Base-by-base conservation (phyloP, 805 yeast species). In the Candida fluviatilis region DNA sequence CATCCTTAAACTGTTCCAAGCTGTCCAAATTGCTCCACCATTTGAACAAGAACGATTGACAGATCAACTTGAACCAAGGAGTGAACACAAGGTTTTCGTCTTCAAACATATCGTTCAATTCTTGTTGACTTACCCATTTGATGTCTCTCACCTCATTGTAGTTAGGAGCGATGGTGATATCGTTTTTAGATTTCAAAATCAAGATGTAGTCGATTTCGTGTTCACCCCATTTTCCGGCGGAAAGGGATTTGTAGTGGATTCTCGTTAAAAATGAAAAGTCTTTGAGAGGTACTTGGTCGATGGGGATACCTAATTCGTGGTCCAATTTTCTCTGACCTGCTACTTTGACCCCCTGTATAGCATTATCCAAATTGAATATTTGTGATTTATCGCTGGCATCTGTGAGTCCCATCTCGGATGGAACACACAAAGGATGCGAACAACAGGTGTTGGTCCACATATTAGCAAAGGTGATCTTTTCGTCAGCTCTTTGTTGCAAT, bases 361-460 rank as follows among this genome's bases (percentile, higher is more conserved):
- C 85, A 25, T 71, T 64, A 4, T 66, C 61, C 41, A 90, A 69
- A 26, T 60, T 60, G 30, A 66, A 55, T 19, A 54, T 44, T 35
- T 55, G 50, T 15, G 35, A 32, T 5, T 40, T 29, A 3, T 39
- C 43, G 3, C 47, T 48, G 4, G 34, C 33, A 4, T 44, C 34
- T 16, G 40, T 38, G 14, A 58, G 39, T 8, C 97, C 97, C 56
- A 89, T 68, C 62, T 93, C 99, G 26, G 78, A 67, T 27, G 81
- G 75, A 25, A 88, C 78, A 38, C 96, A 88, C 37, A 93, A 71
- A 7, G 99, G 99, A 60, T 93, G 99, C 1, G 98, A 90, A 62
- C 99, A 93, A 65, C 99, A 93, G 2, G 99, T 93, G 61, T 93
- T 93, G 18, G 99, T 93, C 99, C 99, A 93, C 83, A 90, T 80